Percentiles rank a stretch among this genome's conserved stretches.
phyloP scores from a whole-genome alignment of 164 flowering plant species.

The Magnolia officinalis region DNA sequence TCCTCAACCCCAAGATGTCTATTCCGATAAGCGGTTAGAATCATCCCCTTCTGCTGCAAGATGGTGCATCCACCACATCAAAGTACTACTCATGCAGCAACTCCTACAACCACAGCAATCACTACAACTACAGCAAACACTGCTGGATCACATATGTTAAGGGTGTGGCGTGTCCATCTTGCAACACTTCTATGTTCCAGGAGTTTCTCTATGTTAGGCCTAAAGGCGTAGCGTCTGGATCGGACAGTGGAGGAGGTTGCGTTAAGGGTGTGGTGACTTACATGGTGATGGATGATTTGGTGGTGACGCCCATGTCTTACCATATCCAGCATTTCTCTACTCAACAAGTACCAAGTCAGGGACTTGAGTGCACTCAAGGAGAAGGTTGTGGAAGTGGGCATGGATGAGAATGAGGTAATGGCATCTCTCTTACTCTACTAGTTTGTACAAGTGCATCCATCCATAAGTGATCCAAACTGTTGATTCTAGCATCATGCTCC shows the following conservation, averaged over 20 bases:
- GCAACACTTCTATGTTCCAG: no score
- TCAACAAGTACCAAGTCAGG: conserved; percentile 25
- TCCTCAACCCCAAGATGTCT: neutral
- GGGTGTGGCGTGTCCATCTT: no score
- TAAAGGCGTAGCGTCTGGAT: neutral
- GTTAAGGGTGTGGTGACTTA: conserved; percentile 41
- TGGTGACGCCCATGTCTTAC: conserved; percentile 42
- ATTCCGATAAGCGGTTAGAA: no score
- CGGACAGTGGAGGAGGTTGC: conserved; percentile 13
- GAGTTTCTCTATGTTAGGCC: no score
- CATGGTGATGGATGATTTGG: conserved; percentile 44
- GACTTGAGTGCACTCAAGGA: conserved; percentile 25
- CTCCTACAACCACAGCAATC: neutral
- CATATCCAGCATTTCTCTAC: conserved; percentile 27
- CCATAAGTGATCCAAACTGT: no score
- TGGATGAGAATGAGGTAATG: conserved; percentile 26
- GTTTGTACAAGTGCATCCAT: no score
- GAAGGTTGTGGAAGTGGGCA: conserved; percentile 21
- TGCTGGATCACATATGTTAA: neutral
- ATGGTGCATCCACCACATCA: no score
- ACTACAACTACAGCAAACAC: neutral
- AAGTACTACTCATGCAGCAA: neutral
- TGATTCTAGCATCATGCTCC: no score
- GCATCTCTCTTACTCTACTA: no score
- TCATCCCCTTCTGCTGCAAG: neutral